Evolutionary conservation across 805 yeast genomes (phyloP).

Genomic region (Candida anglica): DNA sequence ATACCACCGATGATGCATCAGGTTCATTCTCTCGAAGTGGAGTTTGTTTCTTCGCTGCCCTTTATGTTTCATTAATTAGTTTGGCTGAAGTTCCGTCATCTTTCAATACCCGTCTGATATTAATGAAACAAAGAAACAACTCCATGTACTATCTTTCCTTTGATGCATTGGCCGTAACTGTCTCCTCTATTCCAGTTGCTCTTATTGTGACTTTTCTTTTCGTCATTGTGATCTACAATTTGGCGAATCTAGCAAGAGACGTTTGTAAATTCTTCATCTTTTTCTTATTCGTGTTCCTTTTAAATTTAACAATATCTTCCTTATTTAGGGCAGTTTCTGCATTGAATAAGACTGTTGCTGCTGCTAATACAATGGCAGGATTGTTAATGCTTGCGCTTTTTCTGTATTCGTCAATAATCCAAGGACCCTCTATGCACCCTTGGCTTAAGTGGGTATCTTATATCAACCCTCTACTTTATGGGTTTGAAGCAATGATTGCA

Average conservation of each 20-base stretch:
- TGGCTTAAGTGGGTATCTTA: constrained; percentile 39
- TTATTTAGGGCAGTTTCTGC: constrained; percentile 53
- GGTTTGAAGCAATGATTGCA: constrained; percentile 24
- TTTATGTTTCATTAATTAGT: constrained; percentile 49
- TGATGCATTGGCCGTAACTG: constrained; percentile 18
- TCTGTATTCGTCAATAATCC: constrained; percentile 28
- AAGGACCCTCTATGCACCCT: constrained; percentile 28
- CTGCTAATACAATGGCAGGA: constrained; percentile 56
- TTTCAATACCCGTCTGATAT: constrained; percentile 19
- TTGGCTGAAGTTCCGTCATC: constrained; percentile 40
- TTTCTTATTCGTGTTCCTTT: constrained; percentile 40
- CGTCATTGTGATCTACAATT: constrained; percentile 22
- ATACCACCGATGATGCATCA: constrained; percentile 43
- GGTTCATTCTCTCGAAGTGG: constrained; percentile 69
- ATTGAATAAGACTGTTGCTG: constrained; percentile 47
- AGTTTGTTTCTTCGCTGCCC: constrained; percentile 52
- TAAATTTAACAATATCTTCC: constrained; percentile 50
- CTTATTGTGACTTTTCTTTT: constrained; percentile 17
- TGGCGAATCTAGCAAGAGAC: constrained; percentile 38
- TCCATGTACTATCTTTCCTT: constrained; percentile 26
- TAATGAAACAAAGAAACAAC: constrained; percentile 26
- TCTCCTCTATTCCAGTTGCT: constrained; percentile 18
- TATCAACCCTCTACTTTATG: constrained; percentile 26
- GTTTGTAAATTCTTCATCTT: constrained; percentile 56
- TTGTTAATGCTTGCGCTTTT: constrained; percentile 31